These are phyloP conservation scores for Arabidopsis hybrid DNA, from an alignment of 441 rosid genomes.

Conservation along the genomic window DNA sequence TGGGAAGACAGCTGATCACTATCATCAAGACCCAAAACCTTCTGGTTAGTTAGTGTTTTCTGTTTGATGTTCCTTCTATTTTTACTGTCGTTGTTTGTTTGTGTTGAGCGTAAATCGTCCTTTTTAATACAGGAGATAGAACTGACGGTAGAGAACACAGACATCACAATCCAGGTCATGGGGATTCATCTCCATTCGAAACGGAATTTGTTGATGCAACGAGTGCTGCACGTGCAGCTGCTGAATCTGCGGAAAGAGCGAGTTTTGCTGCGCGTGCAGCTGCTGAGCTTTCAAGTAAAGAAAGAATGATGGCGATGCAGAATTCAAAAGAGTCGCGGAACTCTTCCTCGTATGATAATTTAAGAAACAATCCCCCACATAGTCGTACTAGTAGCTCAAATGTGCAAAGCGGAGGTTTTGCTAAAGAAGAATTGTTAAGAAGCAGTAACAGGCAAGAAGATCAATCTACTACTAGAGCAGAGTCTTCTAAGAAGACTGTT, in stretches of 20 bases:
- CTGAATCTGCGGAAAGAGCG: constrained; percentile 96
- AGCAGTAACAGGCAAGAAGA: constrained; percentile 43
- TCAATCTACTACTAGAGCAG: constrained; percentile 35
- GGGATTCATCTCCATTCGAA: constrained; percentile 57
- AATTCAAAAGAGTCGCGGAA: constrained; percentile 51
- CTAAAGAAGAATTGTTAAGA: constrained; percentile 46
- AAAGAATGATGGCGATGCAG: constrained; percentile 49
- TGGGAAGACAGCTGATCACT: constrained; percentile 38
- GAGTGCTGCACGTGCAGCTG: constrained; percentile 94
- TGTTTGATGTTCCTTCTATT: constrained; percentile 14
- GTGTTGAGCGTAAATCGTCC: constrained; percentile 2
- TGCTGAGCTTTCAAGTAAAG: constrained; percentile 87
- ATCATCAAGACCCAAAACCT: constrained; percentile 48
- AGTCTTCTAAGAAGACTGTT: constrained; percentile 40
- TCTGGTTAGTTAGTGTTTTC: constrained; percentile 33
- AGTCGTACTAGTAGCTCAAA: constrained; percentile 47
- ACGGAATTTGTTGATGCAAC: constrained; percentile 89
- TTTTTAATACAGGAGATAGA: constrained; percentile 49
- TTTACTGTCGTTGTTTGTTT: constrained; percentile 29
- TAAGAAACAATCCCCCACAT: constrained; percentile 49
- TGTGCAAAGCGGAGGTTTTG: constrained; percentile 48
- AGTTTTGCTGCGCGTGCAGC: constrained; percentile 96
- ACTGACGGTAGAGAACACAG: constrained; percentile 49
- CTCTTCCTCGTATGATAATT: constrained; percentile 39
- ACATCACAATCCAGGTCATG: constrained; percentile 47